Percentiles rank a stretch among this genome's conserved stretches.
These are phyloP conservation scores for Fusarium illudens DNA, from an alignment of 2,329 filamentous ascomycete genomes.

Conservation along the genomic window DNA sequence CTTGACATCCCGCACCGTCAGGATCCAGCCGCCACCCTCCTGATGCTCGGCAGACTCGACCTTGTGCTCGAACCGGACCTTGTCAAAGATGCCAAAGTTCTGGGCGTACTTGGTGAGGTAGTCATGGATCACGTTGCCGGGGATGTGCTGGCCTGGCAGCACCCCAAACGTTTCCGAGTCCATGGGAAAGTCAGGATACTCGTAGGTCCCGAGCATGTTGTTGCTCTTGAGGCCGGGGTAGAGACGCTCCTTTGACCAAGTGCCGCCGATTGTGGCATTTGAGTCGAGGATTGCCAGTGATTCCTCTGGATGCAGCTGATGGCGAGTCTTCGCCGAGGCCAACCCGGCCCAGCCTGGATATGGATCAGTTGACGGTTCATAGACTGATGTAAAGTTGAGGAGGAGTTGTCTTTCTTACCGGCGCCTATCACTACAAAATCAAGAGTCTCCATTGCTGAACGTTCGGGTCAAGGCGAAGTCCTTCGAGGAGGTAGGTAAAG, in stretches of 20 bases:
- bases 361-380: constrained; percentile 1
- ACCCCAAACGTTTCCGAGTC: constrained; percentile 60
- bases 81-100: constrained; percentile 52
- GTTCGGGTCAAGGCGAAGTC: neutral
- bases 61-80: constrained; percentile 52
- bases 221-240: constrained; percentile 77
- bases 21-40: constrained; percentile 52
- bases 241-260: constrained; percentile 73
- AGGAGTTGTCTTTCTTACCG: constrained; percentile 52
- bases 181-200: constrained; percentile 80
- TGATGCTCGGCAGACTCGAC: constrained; percentile 55
- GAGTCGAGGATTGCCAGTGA: constrained; percentile 67
- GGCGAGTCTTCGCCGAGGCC: constrained; percentile 68
- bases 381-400: no score
- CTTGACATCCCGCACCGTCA: constrained; percentile 24
- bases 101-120: constrained; percentile 58
- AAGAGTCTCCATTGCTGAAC: constrained; percentile 51
- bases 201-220: constrained; percentile 76
- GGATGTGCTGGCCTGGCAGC: constrained; percentile 56
- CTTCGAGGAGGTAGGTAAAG: neutral
- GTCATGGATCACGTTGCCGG: constrained; percentile 55
- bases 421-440: constrained; percentile 62
- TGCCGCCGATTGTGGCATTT: constrained; percentile 68
- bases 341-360: constrained; percentile 59
- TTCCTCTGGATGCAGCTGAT: constrained; percentile 64